Conservation (phyloP, 192 early-diverging fungal genomes). For the Dispira simplex region DNA sequence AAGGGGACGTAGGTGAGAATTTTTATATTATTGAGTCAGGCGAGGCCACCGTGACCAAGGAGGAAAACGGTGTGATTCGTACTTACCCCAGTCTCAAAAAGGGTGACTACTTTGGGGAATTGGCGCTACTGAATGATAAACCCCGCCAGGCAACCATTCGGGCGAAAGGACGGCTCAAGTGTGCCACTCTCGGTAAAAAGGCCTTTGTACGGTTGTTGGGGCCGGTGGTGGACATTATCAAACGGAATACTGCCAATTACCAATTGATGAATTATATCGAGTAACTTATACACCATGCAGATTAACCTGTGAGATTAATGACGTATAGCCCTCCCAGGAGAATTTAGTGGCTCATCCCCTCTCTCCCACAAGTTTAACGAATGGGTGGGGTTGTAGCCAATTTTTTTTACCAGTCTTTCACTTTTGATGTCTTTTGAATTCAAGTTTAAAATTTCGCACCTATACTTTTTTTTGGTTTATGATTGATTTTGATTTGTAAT, state of each 20-base stretch:
- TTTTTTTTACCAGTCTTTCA: too few species aligned
- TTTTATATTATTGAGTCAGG: slow-evolving; percentile 96
- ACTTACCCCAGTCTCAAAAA: slow-evolving; percentile 49
- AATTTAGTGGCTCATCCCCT: too few species aligned
- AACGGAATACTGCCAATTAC: slow-evolving; percentile 90
- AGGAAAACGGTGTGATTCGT: slow-evolving; percentile 64
- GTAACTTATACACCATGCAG: background rate
- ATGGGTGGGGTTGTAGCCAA: too few species aligned
- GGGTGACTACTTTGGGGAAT: slow-evolving; percentile 97
- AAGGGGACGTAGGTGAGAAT: slow-evolving; percentile 86
- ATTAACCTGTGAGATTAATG: too few species aligned
- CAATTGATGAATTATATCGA: slow-evolving; percentile 17
- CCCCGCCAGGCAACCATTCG: slow-evolving; percentile 82
- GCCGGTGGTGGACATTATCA: slow-evolving; percentile 88
- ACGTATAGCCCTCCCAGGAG: too few species aligned
- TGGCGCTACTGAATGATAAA: slow-evolving; percentile 88
- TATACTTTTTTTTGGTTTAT: too few species aligned
- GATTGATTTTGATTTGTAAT: too few species aligned
- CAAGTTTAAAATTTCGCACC: too few species aligned
- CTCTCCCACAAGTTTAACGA: too few species aligned
- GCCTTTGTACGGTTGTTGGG: slow-evolving; percentile 91
- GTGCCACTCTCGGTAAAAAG: slow-evolving; percentile 87
- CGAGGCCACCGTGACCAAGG: slow-evolving; percentile 69
- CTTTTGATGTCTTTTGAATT: too few species aligned
- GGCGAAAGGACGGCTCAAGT: slow-evolving; percentile 81